These are phyloP conservation scores for Pyricularia grisea DNA, from an alignment of 2,329 filamentous ascomycete species.

Conservation along the genomic window DNA sequence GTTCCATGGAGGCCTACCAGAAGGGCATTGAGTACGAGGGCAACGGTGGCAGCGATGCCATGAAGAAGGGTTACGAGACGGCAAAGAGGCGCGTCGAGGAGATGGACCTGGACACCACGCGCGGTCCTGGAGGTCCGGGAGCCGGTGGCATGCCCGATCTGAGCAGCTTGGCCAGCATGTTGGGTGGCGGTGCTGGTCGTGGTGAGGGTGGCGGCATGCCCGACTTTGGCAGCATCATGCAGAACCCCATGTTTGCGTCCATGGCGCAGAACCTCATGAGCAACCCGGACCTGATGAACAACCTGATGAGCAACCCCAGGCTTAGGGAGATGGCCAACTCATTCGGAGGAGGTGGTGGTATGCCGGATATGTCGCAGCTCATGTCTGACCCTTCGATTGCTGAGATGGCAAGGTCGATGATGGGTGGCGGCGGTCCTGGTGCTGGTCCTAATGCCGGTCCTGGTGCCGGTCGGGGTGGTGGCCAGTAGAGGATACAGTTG, in stretches of 20 bases:
- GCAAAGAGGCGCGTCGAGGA: constrained; percentile 82
- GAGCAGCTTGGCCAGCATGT: constrained; percentile 61
- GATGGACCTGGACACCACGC: constrained; percentile 41
- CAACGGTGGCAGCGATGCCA: constrained; percentile 87
- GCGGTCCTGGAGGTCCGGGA: constrained; percentile 24
- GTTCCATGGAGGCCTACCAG: constrained; percentile 89
- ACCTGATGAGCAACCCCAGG: constrained; percentile 89
- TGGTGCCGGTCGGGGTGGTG: constrained; percentile 10
- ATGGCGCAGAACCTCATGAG: constrained; percentile 98
- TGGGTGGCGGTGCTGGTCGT: constrained; percentile 40
- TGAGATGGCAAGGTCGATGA: constrained; percentile 59
- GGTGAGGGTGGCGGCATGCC: constrained; percentile 73
- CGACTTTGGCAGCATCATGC: constrained; percentile 81
- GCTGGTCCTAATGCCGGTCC: constrained; percentile 13
- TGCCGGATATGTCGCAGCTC: constrained; percentile 76
- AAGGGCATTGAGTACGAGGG: constrained; percentile 91
- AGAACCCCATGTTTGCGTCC: constrained; percentile 93
- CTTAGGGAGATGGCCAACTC: constrained; percentile 79
- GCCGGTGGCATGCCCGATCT: constrained; percentile 63
- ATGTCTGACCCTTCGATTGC: constrained; percentile 91
- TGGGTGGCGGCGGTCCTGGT: constrained; percentile 27
- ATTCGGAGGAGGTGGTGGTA: constrained; percentile 69
- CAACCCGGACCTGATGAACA: constrained; percentile 86
- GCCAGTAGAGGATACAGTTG: not conserved
- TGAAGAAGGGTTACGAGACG: constrained; percentile 96